A percentile compares a stretch with the other conserved stretches of the same genome.
These are phyloP conservation scores for Talaromyces sp. DNA, from an alignment of 2,329 filamentous ascomycete genomes.

Conservation along the genomic window DNA sequence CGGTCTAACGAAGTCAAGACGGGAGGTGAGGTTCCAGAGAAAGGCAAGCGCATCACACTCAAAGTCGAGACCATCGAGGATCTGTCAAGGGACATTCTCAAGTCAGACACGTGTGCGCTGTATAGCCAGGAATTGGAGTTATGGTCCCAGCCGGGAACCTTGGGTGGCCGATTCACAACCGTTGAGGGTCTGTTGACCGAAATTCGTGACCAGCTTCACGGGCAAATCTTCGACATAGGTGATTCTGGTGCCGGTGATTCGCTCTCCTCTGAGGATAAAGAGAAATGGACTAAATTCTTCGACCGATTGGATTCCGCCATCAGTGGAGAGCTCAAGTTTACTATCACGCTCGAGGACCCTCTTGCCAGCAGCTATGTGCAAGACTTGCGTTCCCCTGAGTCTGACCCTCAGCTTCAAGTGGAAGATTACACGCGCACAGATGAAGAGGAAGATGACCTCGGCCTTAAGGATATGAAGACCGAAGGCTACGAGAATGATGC, in stretches of 20 bases:
- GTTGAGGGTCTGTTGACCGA: constrained; percentile 91
- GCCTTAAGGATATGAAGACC: constrained; percentile 84
- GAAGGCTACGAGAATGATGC: constrained; percentile 70
- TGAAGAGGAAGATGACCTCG: constrained; percentile 90
- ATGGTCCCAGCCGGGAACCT: constrained; percentile 83
- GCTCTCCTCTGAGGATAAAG: constrained; percentile 58
- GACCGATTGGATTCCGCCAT: constrained; percentile 69
- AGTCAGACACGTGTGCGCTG: constrained; percentile 86
- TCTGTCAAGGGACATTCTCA: constrained; percentile 86
- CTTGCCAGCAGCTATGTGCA: constrained; percentile 92
- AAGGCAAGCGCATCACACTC: constrained; percentile 77
- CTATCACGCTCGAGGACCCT: constrained; percentile 77
- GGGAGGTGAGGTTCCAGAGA: constrained; percentile 81
- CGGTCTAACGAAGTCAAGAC: constrained; percentile 97
- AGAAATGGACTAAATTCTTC: constrained; percentile 79
- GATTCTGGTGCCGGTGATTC: constrained; percentile 71
- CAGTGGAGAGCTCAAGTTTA: constrained; percentile 72
- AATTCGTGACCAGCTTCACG: constrained; percentile 80
- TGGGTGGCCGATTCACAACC: constrained; percentile 94
- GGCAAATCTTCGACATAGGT: constrained; percentile 75
- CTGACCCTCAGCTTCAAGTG: constrained; percentile 74
- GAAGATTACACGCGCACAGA: constrained; percentile 82
- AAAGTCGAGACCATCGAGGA: constrained; percentile 64
- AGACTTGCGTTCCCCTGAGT: constrained; percentile 70
- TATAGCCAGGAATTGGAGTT: constrained; percentile 82